phyloP scores from a whole-genome alignment of 164 flowering plant genomes.

The Nelumbo lutea region DNA sequence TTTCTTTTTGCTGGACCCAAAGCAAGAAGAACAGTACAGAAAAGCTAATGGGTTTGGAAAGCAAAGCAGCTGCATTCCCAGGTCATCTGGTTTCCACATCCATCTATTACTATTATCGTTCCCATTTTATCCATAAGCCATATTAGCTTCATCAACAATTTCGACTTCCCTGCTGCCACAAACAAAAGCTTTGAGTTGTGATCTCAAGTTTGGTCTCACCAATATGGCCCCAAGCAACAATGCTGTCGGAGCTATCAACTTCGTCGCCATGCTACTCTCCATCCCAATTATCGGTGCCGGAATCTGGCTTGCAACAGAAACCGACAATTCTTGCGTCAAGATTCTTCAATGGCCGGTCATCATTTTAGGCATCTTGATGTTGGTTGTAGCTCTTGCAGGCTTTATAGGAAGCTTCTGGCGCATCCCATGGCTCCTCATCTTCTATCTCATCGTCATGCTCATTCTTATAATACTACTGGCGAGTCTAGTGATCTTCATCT shows the following conservation, averaged over 20 bases:
- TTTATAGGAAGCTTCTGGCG: constrained; percentile 82
- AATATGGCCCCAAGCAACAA: constrained; percentile 80
- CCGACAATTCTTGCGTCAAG: constrained; percentile 79
- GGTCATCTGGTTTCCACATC: not conserved
- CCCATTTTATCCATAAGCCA: too few species aligned
- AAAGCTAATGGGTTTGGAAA: too few species aligned
- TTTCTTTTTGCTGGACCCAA: not conserved
- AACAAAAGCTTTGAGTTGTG: constrained; percentile 2
- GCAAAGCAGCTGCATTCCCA: too few species aligned
- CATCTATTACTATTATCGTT: too few species aligned
- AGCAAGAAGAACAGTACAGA: too few species aligned
- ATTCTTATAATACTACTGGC: constrained; percentile 54
- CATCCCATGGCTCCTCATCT: constrained; percentile 53
- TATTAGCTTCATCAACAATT: not conserved
- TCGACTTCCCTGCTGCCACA: not conserved
- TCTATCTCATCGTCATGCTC: constrained; percentile 76
- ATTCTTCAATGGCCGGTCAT: constrained; percentile 92
- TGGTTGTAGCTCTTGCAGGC: constrained; percentile 64
- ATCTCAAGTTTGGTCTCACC: not conserved
- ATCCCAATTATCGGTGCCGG: constrained; percentile 86
- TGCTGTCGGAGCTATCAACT: constrained; percentile 83
- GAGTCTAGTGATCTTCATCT: constrained; percentile 55
- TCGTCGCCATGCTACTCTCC: constrained; percentile 74
- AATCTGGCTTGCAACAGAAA: constrained; percentile 66
- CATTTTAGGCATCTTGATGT: constrained; percentile 58